Percentiles rank a stretch among this genome's conserved stretches.
phyloP scores from a whole-genome alignment of 345 rosid species.

The Conringia planisiliqua region DNA sequence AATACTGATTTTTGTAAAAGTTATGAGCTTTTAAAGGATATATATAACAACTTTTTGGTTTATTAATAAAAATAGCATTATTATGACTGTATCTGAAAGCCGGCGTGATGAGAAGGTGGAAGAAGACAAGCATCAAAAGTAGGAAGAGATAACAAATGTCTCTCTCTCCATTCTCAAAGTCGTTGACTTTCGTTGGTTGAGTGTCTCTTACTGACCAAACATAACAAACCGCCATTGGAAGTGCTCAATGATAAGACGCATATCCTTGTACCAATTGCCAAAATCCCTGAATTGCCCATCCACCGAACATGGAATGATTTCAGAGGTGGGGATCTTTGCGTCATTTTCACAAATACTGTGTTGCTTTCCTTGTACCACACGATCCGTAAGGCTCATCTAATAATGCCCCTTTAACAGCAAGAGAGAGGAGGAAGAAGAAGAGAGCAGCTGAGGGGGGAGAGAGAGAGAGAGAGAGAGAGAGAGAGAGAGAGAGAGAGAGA shows the following conservation, averaged over 20 bases:
- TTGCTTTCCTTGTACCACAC: slow-evolving; percentile 36
- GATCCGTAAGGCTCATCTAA: slow-evolving; percentile 25
- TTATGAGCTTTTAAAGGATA: neutral
- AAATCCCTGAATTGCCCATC: slow-evolving; percentile 30
- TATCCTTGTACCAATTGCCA: neutral
- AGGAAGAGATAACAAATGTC: neutral
- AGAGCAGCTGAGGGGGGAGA: neutral
- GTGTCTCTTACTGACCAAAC: slow-evolving; percentile 26
- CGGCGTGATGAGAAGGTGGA: neutral
- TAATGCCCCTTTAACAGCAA: slow-evolving; percentile 1
- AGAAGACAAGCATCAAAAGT: slow-evolving; percentile 17
- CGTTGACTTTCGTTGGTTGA: slow-evolving; percentile 25
- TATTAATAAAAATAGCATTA: neutral
- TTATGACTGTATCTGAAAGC: neutral
- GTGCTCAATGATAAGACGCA: slow-evolving; percentile 31
- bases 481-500: no score
- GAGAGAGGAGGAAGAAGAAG: neutral
- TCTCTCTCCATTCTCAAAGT: neutral
- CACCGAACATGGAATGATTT: slow-evolving; percentile 15
- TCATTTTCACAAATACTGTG: slow-evolving; percentile 13
- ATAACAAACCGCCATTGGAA: slow-evolving; percentile 26
- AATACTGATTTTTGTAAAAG: neutral
- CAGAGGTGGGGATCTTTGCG: slow-evolving; percentile 25
- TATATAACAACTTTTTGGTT: neutral
- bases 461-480: no score